phyloP scores from a whole-genome alignment of 2,329 filamentous ascomycete species.

The Penicillium sp. region DNA sequence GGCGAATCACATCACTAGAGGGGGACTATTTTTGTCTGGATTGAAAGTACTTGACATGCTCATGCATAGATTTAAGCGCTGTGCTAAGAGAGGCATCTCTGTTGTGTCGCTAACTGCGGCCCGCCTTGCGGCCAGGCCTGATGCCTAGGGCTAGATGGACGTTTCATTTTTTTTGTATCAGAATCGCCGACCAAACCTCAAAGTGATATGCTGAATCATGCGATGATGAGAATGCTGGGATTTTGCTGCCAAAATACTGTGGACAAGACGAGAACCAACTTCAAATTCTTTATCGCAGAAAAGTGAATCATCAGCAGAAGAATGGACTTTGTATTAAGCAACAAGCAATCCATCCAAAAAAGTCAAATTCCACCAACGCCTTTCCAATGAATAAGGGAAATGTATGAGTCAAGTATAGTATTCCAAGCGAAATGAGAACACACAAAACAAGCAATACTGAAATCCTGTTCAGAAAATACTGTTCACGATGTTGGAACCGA shows the following conservation, averaged over 20 bases:
- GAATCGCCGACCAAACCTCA: too few relatives aligned
- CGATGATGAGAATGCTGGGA: too few relatives aligned
- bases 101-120: conserved; percentile 19
- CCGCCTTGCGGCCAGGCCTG: conserved; percentile 6
- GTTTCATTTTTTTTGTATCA: too few relatives aligned
- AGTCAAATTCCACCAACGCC: conserved; percentile 40
- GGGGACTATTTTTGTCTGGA: neutral
- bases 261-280: neutral
- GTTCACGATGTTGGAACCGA: conserved; percentile 88
- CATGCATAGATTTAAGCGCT: conserved; percentile 22
- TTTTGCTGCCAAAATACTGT: neutral
- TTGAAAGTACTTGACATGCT: conserved; percentile 18
- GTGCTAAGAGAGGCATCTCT: neutral
- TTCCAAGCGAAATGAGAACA: neutral
- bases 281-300: neutral
- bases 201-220: too few relatives aligned
- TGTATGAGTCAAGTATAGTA: conserved; percentile 5
- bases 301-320: neutral
- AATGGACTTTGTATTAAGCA: neutral
- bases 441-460: neutral
- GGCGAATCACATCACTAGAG: conserved; percentile 5
- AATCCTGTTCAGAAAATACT: conserved; percentile 72
- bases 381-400: conserved; percentile 28
- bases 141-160: neutral
- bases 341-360: neutral